Evolutionary conservation across 2,329 filamentous ascomycete genomes (phyloP), one percentile per base, ranked within the genome.

Genomic region (Alternaria sp.): DNA sequence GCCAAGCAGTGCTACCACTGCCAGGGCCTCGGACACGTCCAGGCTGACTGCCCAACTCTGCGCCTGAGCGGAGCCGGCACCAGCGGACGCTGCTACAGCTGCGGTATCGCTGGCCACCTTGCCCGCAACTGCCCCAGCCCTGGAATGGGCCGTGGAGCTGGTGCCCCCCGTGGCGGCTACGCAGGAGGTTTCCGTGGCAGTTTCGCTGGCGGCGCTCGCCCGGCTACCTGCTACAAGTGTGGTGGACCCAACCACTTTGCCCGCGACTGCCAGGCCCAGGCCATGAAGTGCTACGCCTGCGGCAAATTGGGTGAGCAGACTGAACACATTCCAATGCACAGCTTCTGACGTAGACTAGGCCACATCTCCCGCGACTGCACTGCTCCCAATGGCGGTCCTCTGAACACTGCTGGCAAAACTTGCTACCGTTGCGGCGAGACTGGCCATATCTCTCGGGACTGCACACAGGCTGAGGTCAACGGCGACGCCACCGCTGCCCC

Each of bases 1-100:
- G 93, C 93, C 52, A 99, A 99, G 88, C 95, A 99, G 85, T 99
- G 95, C 88, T 99, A 99, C 80, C 95, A 98, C 83, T 99, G 95
- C 86, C 95, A 98, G 84, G 95, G 95, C 59, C 87, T 98, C 62
- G 95, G 95, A 69, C 95, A 99, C 79, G 95, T 99, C 73, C 95
- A 99, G 84, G 95, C 95, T 70, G 95, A 99, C 80, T 99, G 95
- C 86, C 95, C 95, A 73, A 98, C 95, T 63, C 87, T 99, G 66
- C 92, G 95, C 71, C 81, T 99, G 79, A 96, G 88, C 80, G 93
- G 85, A 60, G 90, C 89, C 71, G 87, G 89, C 64, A 89, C 89
- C 61, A 89, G 90, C 77, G 92, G 92, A 66, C 92, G 93, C 71
- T 99, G 95, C 88, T 99, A 99, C 82, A 95, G 92, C 82, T 99